Conservation (phyloP, 306 rosid species). For the Lotus japonicus region DNA sequence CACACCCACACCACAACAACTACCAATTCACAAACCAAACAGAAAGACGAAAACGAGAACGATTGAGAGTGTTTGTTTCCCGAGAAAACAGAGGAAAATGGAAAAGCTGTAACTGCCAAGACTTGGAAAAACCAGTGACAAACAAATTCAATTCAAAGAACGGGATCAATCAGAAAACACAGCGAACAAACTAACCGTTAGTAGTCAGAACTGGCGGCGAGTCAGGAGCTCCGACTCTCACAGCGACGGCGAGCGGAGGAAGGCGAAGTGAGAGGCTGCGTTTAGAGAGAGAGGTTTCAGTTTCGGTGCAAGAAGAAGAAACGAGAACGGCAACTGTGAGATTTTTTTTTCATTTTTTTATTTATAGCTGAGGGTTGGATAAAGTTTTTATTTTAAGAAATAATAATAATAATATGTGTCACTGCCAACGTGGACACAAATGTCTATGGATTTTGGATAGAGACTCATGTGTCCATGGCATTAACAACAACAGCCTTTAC, state of each 20-base stretch:
- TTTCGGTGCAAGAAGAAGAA: conserved; percentile 16
- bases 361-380: conserved; percentile 19
- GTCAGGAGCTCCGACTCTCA: conserved; percentile 8
- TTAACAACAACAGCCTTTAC: conserved; percentile 23
- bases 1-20: no score
- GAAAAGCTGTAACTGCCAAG: no score
- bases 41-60: no score
- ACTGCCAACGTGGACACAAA: conserved; percentile 19
- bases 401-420: background rate
- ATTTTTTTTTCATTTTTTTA: conserved; percentile 3
- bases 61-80: no score
- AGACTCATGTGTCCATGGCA: conserved; percentile 5
- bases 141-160: no score
- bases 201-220: background rate
- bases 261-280: no score
- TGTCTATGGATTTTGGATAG: background rate
- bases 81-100: no score
- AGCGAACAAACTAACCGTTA: background rate
- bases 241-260: conserved; percentile 8
- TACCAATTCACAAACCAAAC: no score
- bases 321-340: conserved; percentile 18
- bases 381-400: background rate
- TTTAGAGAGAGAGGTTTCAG: no score
- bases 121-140: no score
- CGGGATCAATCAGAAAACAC: background rate